Base-by-base conservation (phyloP, 768 basidiomycete genomes). In the Kwoniella mangroviensis region DNA sequence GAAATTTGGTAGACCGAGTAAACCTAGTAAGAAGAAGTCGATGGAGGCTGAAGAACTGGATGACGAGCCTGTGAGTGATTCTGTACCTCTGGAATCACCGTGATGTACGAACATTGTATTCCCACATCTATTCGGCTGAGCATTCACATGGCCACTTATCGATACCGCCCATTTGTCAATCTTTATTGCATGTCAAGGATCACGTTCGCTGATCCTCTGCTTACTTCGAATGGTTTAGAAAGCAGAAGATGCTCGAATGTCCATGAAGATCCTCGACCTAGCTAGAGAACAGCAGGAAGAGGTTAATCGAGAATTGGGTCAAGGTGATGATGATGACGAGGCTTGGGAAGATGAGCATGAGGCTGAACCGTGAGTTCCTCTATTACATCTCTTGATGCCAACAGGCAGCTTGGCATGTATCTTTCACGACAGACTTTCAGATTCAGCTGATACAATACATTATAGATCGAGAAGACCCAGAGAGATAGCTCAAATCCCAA, bases 221-320 rank as follows among this genome's bases (percentile, higher is more conserved):
- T 10, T 21, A 24, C 26, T 43, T 7, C 17, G 34, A 34, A 34
- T 34, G 10, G 4, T 34, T 0, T 58, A 78, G 80, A 61, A 61
- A 54, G 79, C 75, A 10, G 81, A 82, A 59, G 80, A 81, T 64
- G 81, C 82, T 19, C 65, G 78, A 83, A 91, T 90, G 6, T 96
- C 94, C 0, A 86, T 87, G 69, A 90, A 89, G 75, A 97, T 99
- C 59, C 91, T 99, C 74, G 91, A 94, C 81, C 88, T 99, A 65
- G 96, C 96, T 17, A 87, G 88, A 79, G 90, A 92, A 75, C 96
- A 99, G 83, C 94, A 98, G 84, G 90, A 93, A 81, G 94, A 98
- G 79, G 83, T 95, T 3, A 89, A 89, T 64, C 61, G 71, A 51
- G 79, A 83, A 68, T 63, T 80, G 51, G 79, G 76, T 41, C 73